These are phyloP conservation scores for Kuraishia piskuri DNA, from an alignment of 805 yeast species.

Conservation along the genomic window DNA sequence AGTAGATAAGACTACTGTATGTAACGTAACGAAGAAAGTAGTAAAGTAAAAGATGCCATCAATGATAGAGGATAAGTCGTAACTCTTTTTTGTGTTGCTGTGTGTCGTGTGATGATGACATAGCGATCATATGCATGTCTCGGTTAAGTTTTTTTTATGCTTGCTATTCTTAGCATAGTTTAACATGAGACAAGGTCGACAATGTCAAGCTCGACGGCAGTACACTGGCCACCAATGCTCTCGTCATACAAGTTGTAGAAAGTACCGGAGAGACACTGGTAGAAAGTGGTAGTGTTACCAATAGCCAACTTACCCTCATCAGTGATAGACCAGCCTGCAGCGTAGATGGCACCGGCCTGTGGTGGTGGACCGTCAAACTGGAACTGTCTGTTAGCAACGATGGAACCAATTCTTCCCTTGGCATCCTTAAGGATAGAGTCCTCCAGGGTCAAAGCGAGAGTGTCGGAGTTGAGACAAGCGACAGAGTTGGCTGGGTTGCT, in stretches of 20 bases:
- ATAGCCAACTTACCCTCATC: slow-evolving; percentile 38
- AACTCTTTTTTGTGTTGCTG: neutral
- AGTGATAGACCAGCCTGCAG: slow-evolving; percentile 43
- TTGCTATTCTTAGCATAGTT: too few relatives aligned
- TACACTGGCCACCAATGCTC: slow-evolving; percentile 35
- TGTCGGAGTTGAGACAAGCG: slow-evolving; percentile 25
- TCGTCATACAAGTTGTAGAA: slow-evolving; percentile 52
- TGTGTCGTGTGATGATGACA: neutral
- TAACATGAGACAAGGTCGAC: slow-evolving; percentile 39
- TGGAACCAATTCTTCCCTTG: slow-evolving; percentile 46
- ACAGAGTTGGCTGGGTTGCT: slow-evolving; percentile 19
- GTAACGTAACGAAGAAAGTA: neutral
- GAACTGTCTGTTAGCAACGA: slow-evolving; percentile 57
- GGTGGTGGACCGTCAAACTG: slow-evolving; percentile 63
- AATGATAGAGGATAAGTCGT: neutral
- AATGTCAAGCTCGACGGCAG: slow-evolving; percentile 32
- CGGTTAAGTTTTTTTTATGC: too few relatives aligned
- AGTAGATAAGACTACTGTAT: neutral
- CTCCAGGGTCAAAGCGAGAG: slow-evolving; percentile 35
- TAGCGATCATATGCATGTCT: neutral
- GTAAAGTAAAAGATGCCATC: neutral
- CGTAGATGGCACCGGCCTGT: slow-evolving; percentile 48
- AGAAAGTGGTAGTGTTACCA: slow-evolving; percentile 39
- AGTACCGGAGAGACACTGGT: slow-evolving; percentile 47
- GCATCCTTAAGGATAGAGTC: slow-evolving; percentile 35